phyloP scores from a whole-genome alignment of 1,284 basidiomycete genomes.

The Cryptococcus floricola region DNA sequence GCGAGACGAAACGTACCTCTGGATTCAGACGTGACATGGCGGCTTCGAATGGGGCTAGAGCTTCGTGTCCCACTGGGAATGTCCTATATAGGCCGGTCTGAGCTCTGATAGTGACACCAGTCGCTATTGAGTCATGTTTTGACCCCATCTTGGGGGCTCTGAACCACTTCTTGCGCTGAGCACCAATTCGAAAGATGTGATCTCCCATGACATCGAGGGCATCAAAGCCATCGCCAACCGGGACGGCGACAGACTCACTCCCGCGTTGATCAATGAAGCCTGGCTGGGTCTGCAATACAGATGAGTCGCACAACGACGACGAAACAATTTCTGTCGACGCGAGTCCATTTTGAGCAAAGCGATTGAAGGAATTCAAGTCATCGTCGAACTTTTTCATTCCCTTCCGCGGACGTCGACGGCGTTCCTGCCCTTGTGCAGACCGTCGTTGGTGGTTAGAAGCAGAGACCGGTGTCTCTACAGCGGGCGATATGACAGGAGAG shows the following conservation, averaged over 20 bases:
- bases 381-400: conserved; percentile 25
- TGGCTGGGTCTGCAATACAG: conserved; percentile 1
- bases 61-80: conserved; percentile 34
- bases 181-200: conserved; percentile 38
- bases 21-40: conserved; percentile 32
- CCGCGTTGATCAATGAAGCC: not conserved
- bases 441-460: too few species aligned
- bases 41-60: conserved; percentile 31
- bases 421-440: conserved; percentile 6
- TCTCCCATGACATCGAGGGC: conserved; percentile 45
- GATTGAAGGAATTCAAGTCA: conserved; percentile 33
- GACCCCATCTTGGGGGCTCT: conserved; percentile 27
- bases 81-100: conserved; percentile 36
- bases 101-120: conserved; percentile 36
- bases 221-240: conserved; percentile 35
- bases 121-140: conserved; percentile 23
- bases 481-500: not conserved
- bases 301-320: conserved; percentile 1
- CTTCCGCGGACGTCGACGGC: conserved; percentile 20
- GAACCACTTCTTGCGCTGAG: conserved; percentile 39
- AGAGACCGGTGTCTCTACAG: conserved; percentile 9
- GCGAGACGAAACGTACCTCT: conserved; percentile 14
- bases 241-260: conserved; percentile 18
- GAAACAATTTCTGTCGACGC: conserved; percentile 1
- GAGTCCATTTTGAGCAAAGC: conserved; percentile 30